Evolutionary conservation across 2,329 filamentous ascomycete species (phyloP).

Genomic region (Davidsoniella virescens): DNA sequence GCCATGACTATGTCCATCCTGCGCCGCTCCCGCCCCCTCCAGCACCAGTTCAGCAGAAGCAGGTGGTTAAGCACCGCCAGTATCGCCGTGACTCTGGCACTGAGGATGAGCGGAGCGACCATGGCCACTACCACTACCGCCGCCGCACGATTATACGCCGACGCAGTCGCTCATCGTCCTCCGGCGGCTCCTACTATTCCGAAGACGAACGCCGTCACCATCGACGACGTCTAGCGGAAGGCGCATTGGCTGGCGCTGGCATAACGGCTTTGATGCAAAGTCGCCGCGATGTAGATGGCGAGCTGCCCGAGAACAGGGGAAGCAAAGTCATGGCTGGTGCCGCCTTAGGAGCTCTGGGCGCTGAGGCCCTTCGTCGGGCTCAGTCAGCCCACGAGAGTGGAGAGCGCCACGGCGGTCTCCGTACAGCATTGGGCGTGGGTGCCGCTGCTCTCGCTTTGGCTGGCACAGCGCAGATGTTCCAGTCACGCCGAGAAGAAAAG

Average conservation of each 20-base stretch:
- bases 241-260: conserved; percentile 48
- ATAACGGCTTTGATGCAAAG: conserved; percentile 41
- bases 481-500: conserved; percentile 42
- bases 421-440: conserved; percentile 45
- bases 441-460: conserved; percentile 47
- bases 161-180: conserved; percentile 28
- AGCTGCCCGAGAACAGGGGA: conserved; percentile 34
- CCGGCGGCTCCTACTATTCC: conserved; percentile 18
- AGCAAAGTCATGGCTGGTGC: conserved; percentile 45
- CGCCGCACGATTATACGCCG: conserved; percentile 27
- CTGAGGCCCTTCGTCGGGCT: conserved; percentile 42
- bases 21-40: conserved; percentile 17
- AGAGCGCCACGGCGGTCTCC: conserved; percentile 37
- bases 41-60: conserved; percentile 12
- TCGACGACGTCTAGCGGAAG: conserved; percentile 44
- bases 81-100: conserved; percentile 22
- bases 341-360: conserved; percentile 45
- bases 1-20: conserved; percentile 31
- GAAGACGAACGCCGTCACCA: conserved; percentile 25
- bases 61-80: conserved; percentile 19
- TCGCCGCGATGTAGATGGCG: conserved; percentile 34
- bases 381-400: conserved; percentile 34
- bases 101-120: conserved; percentile 26
- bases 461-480: conserved; percentile 48
- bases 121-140: conserved; percentile 27